These are phyloP conservation scores for Sphaerulina vaccinii DNA, from an alignment of 2,329 filamentous ascomycete species.

Conservation along the genomic window DNA sequence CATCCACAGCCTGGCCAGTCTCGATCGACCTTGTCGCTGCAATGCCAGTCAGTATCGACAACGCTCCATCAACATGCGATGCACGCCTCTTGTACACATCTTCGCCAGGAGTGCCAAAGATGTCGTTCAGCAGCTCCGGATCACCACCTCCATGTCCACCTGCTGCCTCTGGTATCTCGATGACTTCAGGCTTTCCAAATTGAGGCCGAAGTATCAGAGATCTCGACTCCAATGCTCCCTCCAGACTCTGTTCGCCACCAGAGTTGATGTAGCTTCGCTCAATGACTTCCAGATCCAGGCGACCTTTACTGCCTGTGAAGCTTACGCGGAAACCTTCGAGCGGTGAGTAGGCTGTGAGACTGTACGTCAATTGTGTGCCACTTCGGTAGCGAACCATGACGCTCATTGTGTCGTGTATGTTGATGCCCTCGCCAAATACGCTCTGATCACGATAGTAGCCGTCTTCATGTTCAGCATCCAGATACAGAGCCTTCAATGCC, in stretches of 20 bases:
- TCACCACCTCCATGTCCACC: constrained; percentile 64
- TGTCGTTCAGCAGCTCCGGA: constrained; percentile 55
- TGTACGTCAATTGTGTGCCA: constrained; percentile 60
- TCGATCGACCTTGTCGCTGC: constrained; percentile 5
- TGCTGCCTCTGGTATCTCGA: constrained; percentile 52
- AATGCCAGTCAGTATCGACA: constrained; percentile 7
- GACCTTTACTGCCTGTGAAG: constrained; percentile 59
- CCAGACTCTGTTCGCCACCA: constrained; percentile 56
- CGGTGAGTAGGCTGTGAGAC: constrained; percentile 59
- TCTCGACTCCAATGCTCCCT: constrained; percentile 54
- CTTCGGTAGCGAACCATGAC: constrained; percentile 58
- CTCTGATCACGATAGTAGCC: constrained; percentile 62
- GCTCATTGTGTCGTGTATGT: constrained; percentile 64
- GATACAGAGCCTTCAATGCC: constrained; percentile 59
- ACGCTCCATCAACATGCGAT: constrained; percentile 10
- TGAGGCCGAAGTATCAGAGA: constrained; percentile 53
- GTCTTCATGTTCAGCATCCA: constrained; percentile 64
- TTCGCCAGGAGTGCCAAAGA: constrained; percentile 55
- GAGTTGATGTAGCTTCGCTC: constrained; percentile 61
- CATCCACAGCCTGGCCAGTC: background rate
- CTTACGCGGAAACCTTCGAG: constrained; percentile 61
- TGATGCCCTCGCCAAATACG: constrained; percentile 63
- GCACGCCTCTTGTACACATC: constrained; percentile 36
- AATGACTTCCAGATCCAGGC: constrained; percentile 61
- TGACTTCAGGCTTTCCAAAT: constrained; percentile 57